Percentiles rank a stretch among this genome's conserved stretches.
These are phyloP conservation scores for Gaeumannomyces sp. DNA, from an alignment of 2,329 filamentous ascomycete species.

Conservation along the genomic window DNA sequence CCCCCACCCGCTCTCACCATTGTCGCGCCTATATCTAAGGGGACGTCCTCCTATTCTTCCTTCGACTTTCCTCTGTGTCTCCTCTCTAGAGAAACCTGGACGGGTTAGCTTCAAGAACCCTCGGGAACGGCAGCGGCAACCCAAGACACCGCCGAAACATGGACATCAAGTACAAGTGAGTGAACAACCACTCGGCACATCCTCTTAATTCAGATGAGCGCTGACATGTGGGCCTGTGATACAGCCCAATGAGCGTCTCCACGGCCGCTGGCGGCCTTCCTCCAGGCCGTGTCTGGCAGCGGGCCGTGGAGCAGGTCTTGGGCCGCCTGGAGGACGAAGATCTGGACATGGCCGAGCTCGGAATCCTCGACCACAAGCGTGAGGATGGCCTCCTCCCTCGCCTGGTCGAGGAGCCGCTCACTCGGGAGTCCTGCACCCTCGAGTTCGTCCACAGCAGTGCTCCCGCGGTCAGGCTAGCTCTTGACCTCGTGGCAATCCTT, in stretches of 20 bases:
- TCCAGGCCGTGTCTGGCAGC: neutral
- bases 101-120: too few species aligned
- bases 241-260: too few species aligned
- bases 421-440: neutral
- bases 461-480: neutral
- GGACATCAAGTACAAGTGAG: neutral
- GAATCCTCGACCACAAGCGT: neutral
- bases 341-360: slow-evolving; percentile 4
- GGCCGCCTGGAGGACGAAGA: neutral
- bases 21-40: too few species aligned
- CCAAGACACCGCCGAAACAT: neutral
- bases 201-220: neutral
- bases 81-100: too few species aligned
- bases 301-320: slow-evolving; percentile 3
- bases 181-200: neutral
- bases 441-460: neutral
- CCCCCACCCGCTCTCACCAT: too few species aligned
- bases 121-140: neutral
- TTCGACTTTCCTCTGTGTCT: too few species aligned
- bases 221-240: neutral
- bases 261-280: neutral
- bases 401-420: neutral
- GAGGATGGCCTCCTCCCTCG: neutral
- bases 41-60: too few species aligned
- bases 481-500: neutral